Percentiles rank a stretch among this genome's conserved stretches.
phyloP scores from a whole-genome alignment of 768 basidiomycete genomes.

The Fomitopsis pulvina region DNA sequence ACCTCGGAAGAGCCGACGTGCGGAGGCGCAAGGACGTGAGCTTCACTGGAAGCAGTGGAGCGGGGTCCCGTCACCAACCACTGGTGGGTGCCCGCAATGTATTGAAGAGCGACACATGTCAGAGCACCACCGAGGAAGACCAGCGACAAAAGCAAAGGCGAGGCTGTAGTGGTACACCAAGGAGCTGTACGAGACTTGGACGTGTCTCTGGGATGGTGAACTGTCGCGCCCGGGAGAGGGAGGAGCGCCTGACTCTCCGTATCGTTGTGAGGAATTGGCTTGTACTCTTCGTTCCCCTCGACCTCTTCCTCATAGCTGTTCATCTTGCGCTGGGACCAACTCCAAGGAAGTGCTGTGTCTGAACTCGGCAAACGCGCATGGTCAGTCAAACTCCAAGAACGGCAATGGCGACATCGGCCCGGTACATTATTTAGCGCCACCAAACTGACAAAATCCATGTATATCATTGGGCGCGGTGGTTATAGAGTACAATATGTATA shows the following conservation, averaged over 20 bases:
- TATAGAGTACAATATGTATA: background rate
- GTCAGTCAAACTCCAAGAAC: too few species aligned
- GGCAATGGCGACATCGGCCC: too few species aligned
- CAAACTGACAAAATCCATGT: too few species aligned
- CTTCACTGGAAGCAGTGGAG: conserved; percentile 8
- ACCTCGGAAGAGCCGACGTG: conserved; percentile 67
- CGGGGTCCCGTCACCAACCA: conserved; percentile 26
- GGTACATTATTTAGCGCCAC: too few species aligned
- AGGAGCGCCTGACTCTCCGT: conserved; percentile 6
- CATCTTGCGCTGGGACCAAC: too few species aligned
- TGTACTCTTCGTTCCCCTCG: conserved; percentile 2
- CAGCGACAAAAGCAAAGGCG: conserved; percentile 4
- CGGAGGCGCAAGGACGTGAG: conserved; percentile 46
- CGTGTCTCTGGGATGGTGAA: background rate
- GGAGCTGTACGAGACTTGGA: background rate
- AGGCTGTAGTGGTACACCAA: background rate
- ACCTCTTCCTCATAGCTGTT: conserved; percentile 1
- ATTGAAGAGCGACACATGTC: conserved; percentile 44
- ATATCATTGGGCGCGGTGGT: too few species aligned
- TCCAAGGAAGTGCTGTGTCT: too few species aligned
- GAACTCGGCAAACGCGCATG: too few species aligned
- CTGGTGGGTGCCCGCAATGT: conserved; percentile 35
- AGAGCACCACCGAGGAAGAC: conserved; percentile 38
- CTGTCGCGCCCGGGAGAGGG: background rate
- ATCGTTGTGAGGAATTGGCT: background rate